Conservation (phyloP, 1,284 basidiomycete genomes). For the Ceratobasidium sp. region DNA sequence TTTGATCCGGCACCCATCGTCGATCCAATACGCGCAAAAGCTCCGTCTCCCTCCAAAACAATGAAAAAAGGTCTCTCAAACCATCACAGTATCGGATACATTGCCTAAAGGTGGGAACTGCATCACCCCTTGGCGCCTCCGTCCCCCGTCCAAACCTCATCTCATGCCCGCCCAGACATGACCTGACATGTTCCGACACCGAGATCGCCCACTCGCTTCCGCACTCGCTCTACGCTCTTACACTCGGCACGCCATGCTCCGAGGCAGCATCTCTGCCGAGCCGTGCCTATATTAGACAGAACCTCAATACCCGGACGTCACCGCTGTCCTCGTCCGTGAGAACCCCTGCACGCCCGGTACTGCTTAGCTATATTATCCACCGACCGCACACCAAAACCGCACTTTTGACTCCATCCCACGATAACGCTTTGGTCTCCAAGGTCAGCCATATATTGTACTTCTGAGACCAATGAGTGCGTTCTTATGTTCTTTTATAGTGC, state of each 20-base stretch:
- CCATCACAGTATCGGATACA: no score
- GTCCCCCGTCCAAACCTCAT: constrained; percentile 4
- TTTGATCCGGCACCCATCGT: constrained; percentile 5
- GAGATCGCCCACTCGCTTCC: constrained; percentile 15
- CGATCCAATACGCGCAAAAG: neutral
- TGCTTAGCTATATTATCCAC: constrained; percentile 2
- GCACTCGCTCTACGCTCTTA: neutral
- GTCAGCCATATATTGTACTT: neutral
- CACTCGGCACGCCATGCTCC: neutral
- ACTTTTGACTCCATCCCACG: constrained; percentile 5
- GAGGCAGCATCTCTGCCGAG: constrained; percentile 16
- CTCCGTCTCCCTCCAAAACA: no score
- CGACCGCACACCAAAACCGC: neutral
- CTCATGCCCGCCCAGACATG: constrained; percentile 28
- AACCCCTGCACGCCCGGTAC: neutral
- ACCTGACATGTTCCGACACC: constrained; percentile 2
- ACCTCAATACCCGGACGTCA: constrained; percentile 23
- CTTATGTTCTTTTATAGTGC: neutral
- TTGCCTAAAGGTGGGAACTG: no score
- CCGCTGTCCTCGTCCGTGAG: neutral
- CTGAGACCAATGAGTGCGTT: no score
- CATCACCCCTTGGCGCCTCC: neutral
- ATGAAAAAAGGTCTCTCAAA: no score
- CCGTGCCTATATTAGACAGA: constrained; percentile 8
- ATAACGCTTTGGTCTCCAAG: constrained; percentile 10